Percentiles rank a stretch among this genome's conserved stretches.
phyloP scores from a whole-genome alignment of 2,329 filamentous ascomycete genomes.

The Penicillium griseofulvum region DNA sequence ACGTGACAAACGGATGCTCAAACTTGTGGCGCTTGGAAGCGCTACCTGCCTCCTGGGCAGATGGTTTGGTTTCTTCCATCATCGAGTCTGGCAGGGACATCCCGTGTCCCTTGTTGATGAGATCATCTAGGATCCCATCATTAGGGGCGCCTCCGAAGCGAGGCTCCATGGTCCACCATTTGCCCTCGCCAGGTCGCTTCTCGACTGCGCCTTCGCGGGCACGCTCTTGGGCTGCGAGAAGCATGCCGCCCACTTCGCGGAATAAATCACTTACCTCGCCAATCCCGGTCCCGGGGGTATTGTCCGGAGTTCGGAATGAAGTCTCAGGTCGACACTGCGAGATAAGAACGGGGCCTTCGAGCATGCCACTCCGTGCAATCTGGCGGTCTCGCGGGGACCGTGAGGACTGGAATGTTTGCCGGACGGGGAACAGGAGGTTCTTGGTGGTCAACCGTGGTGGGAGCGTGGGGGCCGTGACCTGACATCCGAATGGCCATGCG shows the following conservation, averaged over 20 bases:
- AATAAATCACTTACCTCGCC: slow-evolving; percentile 53
- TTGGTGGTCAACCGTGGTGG: slow-evolving; percentile 50
- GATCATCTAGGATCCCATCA: slow-evolving; percentile 36
- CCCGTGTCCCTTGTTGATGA: slow-evolving; percentile 30
- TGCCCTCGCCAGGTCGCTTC: slow-evolving; percentile 51
- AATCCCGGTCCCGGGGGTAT: slow-evolving; percentile 30
- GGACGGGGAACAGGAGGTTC: slow-evolving; percentile 55
- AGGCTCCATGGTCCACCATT: slow-evolving; percentile 59
- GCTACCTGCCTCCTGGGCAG: slow-evolving; percentile 25
- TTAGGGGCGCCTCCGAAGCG: slow-evolving; percentile 55
- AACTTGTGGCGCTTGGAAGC: slow-evolving; percentile 42
- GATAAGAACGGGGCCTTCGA: slow-evolving; percentile 59
- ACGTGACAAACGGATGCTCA: slow-evolving; percentile 33
- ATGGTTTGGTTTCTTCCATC: slow-evolving; percentile 26
- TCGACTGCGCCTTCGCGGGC: slow-evolving; percentile 55
- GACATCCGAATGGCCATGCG: slow-evolving; percentile 58
- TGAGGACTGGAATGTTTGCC: slow-evolving; percentile 55
- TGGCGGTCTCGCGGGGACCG: slow-evolving; percentile 53
- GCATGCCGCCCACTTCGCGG: slow-evolving; percentile 57
- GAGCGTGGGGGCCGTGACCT: slow-evolving; percentile 48
- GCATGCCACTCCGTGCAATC: slow-evolving; percentile 52
- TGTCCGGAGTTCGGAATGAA: slow-evolving; percentile 46
- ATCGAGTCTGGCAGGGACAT: slow-evolving; percentile 29
- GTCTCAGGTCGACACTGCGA: slow-evolving; percentile 57
- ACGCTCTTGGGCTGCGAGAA: slow-evolving; percentile 60